Percentiles rank a stretch among this genome's conserved stretches.
Evolutionary conservation across 2,329 filamentous ascomycete species (phyloP).

Genomic region (Sodiomyces alkalinus): DNA sequence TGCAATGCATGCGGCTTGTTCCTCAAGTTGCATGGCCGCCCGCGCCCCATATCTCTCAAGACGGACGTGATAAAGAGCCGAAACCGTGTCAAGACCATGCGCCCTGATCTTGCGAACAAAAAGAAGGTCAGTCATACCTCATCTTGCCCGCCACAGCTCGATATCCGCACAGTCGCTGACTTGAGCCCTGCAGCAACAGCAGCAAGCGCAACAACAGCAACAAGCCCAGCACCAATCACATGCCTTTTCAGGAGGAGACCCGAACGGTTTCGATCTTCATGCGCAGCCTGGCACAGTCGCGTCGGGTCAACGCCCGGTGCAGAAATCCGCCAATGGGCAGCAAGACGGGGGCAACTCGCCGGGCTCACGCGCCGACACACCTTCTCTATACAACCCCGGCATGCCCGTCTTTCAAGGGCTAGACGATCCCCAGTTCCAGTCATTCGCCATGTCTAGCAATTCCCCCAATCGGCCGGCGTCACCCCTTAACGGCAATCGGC

Average conservation of each 20-base stretch:
- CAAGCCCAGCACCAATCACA: slow-evolving; percentile 21
- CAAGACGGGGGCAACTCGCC: slow-evolving; percentile 64
- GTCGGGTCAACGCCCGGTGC: too few relatives aligned
- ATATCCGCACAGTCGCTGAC: neutral
- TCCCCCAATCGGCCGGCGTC: slow-evolving; percentile 34
- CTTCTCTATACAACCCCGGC: slow-evolving; percentile 58
- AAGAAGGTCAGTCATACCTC: slow-evolving; percentile 50
- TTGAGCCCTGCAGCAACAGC: neutral
- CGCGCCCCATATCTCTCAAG: slow-evolving; percentile 90
- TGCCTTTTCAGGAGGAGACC: slow-evolving; percentile 24
- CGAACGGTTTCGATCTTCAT: slow-evolving; percentile 45
- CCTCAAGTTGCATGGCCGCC: slow-evolving; percentile 86
- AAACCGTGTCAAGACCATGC: slow-evolving; percentile 85
- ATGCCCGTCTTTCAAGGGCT: slow-evolving; percentile 71
- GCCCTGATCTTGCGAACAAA: slow-evolving; percentile 62
- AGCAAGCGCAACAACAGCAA: slow-evolving; percentile 13
- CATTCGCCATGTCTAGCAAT: slow-evolving; percentile 36
- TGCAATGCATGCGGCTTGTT: slow-evolving; percentile 98
- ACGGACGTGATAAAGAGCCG: slow-evolving; percentile 99
- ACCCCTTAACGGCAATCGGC: slow-evolving; percentile 41
- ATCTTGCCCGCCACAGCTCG: neutral
- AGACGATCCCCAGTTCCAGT: slow-evolving; percentile 53
- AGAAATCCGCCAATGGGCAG: too few relatives aligned
- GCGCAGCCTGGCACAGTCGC: slow-evolving; percentile 21
- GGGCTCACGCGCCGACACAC: slow-evolving; percentile 65